Evolutionary conservation across 352 stramenopile genomes (phyloP).

Genomic region (Peronospora tabacina): DNA sequence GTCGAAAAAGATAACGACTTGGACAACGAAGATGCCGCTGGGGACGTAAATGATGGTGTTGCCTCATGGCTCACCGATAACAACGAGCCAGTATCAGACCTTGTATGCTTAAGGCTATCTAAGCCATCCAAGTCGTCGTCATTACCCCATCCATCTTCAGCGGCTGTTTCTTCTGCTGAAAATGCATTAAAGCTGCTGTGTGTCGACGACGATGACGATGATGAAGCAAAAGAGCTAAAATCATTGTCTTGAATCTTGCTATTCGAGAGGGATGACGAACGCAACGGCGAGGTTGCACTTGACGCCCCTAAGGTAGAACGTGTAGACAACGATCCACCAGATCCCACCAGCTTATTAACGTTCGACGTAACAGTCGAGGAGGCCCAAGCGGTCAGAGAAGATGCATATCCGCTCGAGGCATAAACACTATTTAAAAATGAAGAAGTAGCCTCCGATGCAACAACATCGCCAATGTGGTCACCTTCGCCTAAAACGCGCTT

Average conservation of each 20-base stretch:
- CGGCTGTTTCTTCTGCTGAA: slow-evolving; percentile 35
- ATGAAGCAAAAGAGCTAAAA: slow-evolving; percentile 10
- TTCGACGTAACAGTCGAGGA: slow-evolving; percentile 59
- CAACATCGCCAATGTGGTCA: slow-evolving; percentile 16
- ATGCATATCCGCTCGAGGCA: slow-evolving; percentile 43
- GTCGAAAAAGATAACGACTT: slow-evolving; percentile 34
- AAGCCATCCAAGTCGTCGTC: slow-evolving; percentile 52
- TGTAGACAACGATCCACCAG: slow-evolving; percentile 22
- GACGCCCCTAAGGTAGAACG: slow-evolving; percentile 14
- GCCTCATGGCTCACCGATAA: slow-evolving; percentile 19
- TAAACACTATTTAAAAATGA: slow-evolving; percentile 21
- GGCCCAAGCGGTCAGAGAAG: slow-evolving; percentile 68
- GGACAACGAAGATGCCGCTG: slow-evolving; percentile 21
- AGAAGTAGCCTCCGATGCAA: slow-evolving; percentile 4
- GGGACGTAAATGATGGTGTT: slow-evolving; percentile 24
- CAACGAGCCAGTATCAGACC: slow-evolving; percentile 23
- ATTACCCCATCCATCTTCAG: slow-evolving; percentile 57
- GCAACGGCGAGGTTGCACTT: slow-evolving; percentile 15
- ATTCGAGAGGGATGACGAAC: slow-evolving; percentile 22
- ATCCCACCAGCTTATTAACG: slow-evolving; percentile 59
- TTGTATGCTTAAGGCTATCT: slow-evolving; percentile 33
- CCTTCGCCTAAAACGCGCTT: slow-evolving; percentile 35
- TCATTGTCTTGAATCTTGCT: slow-evolving; percentile 15
- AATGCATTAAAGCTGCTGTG: slow-evolving; percentile 34
- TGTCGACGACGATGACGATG: slow-evolving; percentile 18